A percentile compares a stretch with the other conserved stretches of the same genome.
phyloP scores from a whole-genome alignment of 2,329 filamentous ascomycete genomes.

The Alternaria tenuissima region DNA sequence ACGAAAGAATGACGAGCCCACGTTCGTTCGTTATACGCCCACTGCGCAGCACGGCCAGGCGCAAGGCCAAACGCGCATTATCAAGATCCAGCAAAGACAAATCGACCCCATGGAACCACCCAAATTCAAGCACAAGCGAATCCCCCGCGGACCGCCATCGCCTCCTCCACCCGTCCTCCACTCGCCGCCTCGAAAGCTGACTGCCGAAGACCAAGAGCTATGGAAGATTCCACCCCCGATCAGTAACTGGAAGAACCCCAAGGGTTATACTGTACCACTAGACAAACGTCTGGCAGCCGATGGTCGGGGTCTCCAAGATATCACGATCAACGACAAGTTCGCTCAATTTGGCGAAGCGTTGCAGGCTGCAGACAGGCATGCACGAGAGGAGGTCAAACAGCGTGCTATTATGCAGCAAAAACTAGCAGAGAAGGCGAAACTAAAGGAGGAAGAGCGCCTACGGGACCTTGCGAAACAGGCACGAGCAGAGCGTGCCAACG shows the following conservation, averaged over 20 bases:
- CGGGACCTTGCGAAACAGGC: conserved; percentile 90
- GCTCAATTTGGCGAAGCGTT: conserved; percentile 94
- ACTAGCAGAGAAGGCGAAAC: conserved; percentile 94
- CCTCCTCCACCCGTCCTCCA: conserved; percentile 95
- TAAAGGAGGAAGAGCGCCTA: conserved; percentile 90
- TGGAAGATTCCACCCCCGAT: conserved; percentile 93
- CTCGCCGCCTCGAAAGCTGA: conserved; percentile 91
- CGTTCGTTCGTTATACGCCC: conserved; percentile 94
- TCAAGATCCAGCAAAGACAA: conserved; percentile 97
- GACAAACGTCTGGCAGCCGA: conserved; percentile 96
- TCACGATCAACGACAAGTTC: conserved; percentile 98
- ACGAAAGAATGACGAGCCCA: conserved; percentile 81
- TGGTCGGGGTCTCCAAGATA: conserved; percentile 88
- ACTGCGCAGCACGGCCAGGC: conserved; percentile 95
- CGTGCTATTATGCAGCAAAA: conserved; percentile 94
- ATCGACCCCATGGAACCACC: conserved; percentile 95
- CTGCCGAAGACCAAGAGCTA: conserved; percentile 94
- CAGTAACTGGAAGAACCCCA: conserved; percentile 99
- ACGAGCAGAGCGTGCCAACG: conserved; percentile 76
- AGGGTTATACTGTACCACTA: conserved; percentile 94
- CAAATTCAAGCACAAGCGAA: conserved; percentile 99
- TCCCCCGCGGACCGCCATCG: conserved; percentile 88
- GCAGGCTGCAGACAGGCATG: conserved; percentile 93
- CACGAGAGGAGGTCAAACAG: conserved; percentile 93
- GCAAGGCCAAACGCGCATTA: conserved; percentile 88